Base-by-base conservation (phyloP, 176 grass and related monocot genomes). In the Triticum urartu region DNA sequence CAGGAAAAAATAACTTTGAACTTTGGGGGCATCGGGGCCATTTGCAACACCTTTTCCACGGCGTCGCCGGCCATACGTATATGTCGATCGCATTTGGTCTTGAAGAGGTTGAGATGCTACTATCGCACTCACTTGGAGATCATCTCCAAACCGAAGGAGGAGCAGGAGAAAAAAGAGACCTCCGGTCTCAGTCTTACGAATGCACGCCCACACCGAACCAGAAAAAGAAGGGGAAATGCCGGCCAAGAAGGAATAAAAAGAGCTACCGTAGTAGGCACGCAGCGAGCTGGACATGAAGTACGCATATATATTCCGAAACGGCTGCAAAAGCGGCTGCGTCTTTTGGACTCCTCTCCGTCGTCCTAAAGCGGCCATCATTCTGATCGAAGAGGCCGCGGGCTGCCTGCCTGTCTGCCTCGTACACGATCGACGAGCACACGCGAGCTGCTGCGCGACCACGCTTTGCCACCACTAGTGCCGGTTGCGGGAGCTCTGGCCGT, bases 331-430 rank as follows among this genome's bases (percentile, higher is more conserved):
- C 56, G 43, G 54, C 87, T 22, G 76, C 54, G 40, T 64, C 64
- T 87, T 82, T 78, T 84, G 71, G 75, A 89, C 54, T 32, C 50
- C 48, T 39, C 61, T 11, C 5, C 47, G 25, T 9, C 75, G 81
- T 38, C 79, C 24, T 66, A 82, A 87, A 76, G 70, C 70, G 54
- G 7, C 30, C 40, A 73, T 89, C 74, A 79, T 84, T 89, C 75
- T 64, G 36, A 84, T 88, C 64, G 36, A 25, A 54, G 50, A 54
- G 50, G 50, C 50, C 50, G 50, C 15, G 50, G 50, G 11, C 2
- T 61, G 81, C 68, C 48, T 25, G 33, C 21, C 66, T 56, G 42
- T 47, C 80, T 18, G 9, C 42, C 61, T 33, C 81, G 25, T 15
- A 40, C 70, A 35, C 40, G 20, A 2, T 54, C 50, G 50, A 54